Conservation (phyloP, 495 filamentous ascomycete species). For the Hypoxylon rickii region DNA sequence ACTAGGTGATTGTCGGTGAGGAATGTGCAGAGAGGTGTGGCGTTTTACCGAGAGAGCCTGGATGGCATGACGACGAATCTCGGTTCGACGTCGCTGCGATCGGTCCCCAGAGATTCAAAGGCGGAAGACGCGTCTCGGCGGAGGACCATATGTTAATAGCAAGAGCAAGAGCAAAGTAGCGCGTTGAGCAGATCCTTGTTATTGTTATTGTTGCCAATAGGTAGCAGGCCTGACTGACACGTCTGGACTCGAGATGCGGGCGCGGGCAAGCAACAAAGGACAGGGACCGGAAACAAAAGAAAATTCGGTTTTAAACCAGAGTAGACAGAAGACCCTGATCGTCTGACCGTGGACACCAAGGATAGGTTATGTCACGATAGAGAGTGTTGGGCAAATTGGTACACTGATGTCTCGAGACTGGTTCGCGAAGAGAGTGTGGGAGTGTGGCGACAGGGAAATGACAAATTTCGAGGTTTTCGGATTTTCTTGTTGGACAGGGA, state of each 20-base stretch:
- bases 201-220: constrained; percentile 14
- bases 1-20: constrained; percentile 53
- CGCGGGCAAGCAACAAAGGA: constrained; percentile 33
- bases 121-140: constrained; percentile 2
- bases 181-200: constrained; percentile 16
- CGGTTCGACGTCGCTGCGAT: constrained; percentile 43
- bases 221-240: constrained; percentile 21
- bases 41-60: constrained; percentile 54
- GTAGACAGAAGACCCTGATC: constrained; percentile 15
- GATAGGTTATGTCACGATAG: constrained; percentile 20
- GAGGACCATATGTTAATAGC: constrained; percentile 21
- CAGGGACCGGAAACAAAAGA: constrained; percentile 32
- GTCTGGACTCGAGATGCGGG: constrained; percentile 25
- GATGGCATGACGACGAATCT: constrained; percentile 63
- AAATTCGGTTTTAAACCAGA: constrained; percentile 24
- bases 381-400: constrained; percentile 30
- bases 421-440: constrained; percentile 32
- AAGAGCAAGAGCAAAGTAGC: constrained; percentile 10
- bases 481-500: constrained; percentile 9
- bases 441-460: constrained; percentile 29
- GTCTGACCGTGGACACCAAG: constrained; percentile 11
- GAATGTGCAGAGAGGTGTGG: constrained; percentile 39
- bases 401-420: constrained; percentile 18
- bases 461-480: constrained; percentile 14
- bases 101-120: constrained; percentile 21